phyloP scores from a whole-genome alignment of 2,329 filamentous ascomycete genomes.

The Fusarium nanum region DNA sequence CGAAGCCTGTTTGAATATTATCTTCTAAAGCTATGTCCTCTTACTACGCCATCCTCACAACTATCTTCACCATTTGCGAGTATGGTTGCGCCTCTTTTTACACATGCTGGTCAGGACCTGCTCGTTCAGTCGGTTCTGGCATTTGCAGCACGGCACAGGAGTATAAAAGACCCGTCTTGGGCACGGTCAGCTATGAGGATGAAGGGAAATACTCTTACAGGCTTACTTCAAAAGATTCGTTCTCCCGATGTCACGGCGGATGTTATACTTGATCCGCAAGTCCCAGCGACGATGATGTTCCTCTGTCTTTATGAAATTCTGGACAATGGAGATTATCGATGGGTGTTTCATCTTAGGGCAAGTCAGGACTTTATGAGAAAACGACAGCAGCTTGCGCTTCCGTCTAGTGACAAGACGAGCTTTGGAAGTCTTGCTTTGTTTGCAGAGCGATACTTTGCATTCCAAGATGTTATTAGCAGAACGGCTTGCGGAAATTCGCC shows the following conservation, averaged over 20 bases:
- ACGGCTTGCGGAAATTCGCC: constrained; percentile 62
- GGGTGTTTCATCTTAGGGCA: constrained; percentile 61
- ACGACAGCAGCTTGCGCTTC: constrained; percentile 46
- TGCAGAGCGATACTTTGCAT: constrained; percentile 62
- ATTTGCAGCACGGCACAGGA: constrained; percentile 39
- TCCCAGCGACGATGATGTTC: constrained; percentile 43
- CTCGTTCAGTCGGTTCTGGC: constrained; percentile 38
- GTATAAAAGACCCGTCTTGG: constrained; percentile 34
- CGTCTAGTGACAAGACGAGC: not conserved
- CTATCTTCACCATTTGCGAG: constrained; percentile 34
- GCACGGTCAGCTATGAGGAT: constrained; percentile 30
- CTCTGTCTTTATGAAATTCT: constrained; percentile 43
- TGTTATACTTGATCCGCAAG: constrained; percentile 34
- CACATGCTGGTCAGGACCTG: constrained; percentile 31
- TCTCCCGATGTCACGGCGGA: constrained; percentile 29
- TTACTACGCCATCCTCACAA: constrained; percentile 37
- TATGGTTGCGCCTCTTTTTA: constrained; percentile 39
- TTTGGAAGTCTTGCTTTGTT: constrained; percentile 43
- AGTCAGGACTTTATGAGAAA: constrained; percentile 59
- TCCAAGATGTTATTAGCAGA: constrained; percentile 63
- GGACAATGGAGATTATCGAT: constrained; percentile 47
- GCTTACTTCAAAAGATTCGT: constrained; percentile 11
- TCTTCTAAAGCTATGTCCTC: constrained; percentile 34
- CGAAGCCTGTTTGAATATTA: constrained; percentile 41
- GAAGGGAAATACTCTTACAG: constrained; percentile 32